Conservation (phyloP, 371 early-diverging fungal genomes). For the Mucor velutinosus region DNA sequence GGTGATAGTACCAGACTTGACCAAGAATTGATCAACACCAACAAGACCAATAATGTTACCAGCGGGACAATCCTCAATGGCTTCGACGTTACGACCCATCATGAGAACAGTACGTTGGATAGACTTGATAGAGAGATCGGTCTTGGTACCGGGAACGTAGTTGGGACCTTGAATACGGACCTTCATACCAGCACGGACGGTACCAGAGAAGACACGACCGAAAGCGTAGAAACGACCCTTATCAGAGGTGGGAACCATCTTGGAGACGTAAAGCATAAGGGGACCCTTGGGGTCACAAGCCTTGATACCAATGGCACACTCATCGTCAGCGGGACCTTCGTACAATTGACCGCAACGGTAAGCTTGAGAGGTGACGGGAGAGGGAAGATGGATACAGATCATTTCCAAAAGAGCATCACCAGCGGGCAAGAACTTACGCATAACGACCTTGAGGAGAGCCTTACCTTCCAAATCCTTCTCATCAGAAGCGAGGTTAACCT, state of each 20-base stretch:
- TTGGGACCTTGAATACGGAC: conserved; percentile 99
- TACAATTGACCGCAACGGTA: conserved; percentile 96
- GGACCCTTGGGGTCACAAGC: conserved; percentile 96
- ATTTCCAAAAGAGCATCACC: conserved; percentile 99
- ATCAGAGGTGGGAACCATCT: conserved; percentile 99
- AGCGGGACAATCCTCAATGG: conserved; percentile 99
- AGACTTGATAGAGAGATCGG: conserved; percentile 94
- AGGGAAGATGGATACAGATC: conserved; percentile 99
- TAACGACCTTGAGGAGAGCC: conserved; percentile 95
- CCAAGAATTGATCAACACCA: conserved; percentile 99
- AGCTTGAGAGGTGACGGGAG: conserved; percentile 93
- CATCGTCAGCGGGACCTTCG: conserved; percentile 98
- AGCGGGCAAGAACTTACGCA: conserved; percentile 99
- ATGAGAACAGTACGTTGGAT: conserved; percentile 99
- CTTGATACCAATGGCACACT: conserved; percentile 90
- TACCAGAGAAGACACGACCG: conserved; percentile 99
- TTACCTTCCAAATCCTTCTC: conserved; percentile 95
- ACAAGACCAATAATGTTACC: conserved; percentile 99
- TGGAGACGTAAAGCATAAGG: conserved; percentile 99
- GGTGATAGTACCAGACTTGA: conserved; percentile 99
- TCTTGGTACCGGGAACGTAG: conserved; percentile 94
- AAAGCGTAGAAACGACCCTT: conserved; percentile 99
- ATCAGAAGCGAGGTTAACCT: conserved; percentile 82
- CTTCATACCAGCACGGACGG: conserved; percentile 97
- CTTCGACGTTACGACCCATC: conserved; percentile 99